Conservation (phyloP, 139 green algal species). For the Chlorella sp. region DNA sequence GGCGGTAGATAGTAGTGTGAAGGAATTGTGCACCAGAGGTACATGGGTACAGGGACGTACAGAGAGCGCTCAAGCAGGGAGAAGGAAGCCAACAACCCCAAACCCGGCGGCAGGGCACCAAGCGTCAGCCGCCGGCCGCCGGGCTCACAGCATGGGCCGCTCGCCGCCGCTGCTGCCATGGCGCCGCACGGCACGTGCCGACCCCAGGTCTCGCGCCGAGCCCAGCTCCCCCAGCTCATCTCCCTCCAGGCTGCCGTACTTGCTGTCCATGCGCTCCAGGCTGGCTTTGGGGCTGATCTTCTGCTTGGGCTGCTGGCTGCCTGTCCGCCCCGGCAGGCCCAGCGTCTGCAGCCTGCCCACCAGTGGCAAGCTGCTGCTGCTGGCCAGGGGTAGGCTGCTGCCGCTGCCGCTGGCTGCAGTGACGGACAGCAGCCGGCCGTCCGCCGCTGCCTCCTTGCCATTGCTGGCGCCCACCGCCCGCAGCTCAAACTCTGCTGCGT, state of each 20-base stretch:
- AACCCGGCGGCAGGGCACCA: no score
- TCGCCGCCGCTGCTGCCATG: slow-evolving; percentile 15
- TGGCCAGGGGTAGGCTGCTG: no score
- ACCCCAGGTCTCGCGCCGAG: not conserved
- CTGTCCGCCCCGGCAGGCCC: not conserved
- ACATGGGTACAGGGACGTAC: not conserved
- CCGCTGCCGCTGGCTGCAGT: slow-evolving; percentile 23
- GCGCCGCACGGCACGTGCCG: not conserved
- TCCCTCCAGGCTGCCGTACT: not conserved
- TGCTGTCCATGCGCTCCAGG: not conserved
- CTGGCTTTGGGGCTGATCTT: slow-evolving; percentile 15
- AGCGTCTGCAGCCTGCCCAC: not conserved
- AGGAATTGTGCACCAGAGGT: not conserved
- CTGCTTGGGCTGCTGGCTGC: not conserved
- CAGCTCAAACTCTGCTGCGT: no score
- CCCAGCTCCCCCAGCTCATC: not conserved
- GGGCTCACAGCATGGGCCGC: not conserved
- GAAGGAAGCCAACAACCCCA: not conserved
- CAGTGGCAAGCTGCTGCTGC: no score
- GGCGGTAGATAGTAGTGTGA: not conserved
- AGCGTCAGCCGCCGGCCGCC: not conserved
- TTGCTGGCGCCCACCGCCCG: slow-evolving; percentile 1
- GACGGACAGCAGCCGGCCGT: slow-evolving; percentile 5
- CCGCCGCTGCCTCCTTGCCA: not conserved
- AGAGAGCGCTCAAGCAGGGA: not conserved